Conservation (phyloP, 345 rosid genomes). For the Moricandia arvensis region DNA sequence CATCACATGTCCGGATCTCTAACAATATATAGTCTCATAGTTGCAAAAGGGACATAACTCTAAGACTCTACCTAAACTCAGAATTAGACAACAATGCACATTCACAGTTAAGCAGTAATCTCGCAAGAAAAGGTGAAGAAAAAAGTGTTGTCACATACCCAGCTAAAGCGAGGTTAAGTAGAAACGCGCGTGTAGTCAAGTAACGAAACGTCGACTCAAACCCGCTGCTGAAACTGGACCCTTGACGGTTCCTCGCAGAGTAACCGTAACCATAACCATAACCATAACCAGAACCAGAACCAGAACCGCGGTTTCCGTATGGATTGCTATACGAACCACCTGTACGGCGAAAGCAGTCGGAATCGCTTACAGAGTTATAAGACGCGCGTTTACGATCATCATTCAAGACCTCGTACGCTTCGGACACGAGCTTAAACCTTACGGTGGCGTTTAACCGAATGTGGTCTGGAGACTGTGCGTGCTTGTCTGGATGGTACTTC, state of each 20-base stretch:
- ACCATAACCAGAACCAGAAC: slow-evolving; percentile 13
- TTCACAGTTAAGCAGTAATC: not conserved
- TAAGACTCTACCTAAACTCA: too few relatives aligned
- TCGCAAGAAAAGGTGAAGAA: not conserved
- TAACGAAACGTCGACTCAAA: slow-evolving; percentile 46
- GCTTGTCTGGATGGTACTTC: slow-evolving; percentile 80
- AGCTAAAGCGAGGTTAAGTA: slow-evolving; percentile 61
- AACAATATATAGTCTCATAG: too few relatives aligned
- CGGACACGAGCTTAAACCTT: slow-evolving; percentile 75
- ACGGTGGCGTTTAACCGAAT: slow-evolving; percentile 54
- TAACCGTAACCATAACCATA: slow-evolving; percentile 35
- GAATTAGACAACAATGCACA: too few relatives aligned
- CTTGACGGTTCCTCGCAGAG: slow-evolving; percentile 12
- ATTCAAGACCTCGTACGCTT: slow-evolving; percentile 58
- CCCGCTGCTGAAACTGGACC: slow-evolving; percentile 12
- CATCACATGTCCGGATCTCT: too few relatives aligned
- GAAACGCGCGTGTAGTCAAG: slow-evolving; percentile 69
- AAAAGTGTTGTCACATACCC: slow-evolving; percentile 43
- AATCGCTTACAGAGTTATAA: slow-evolving; percentile 44
- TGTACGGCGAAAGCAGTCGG: slow-evolving; percentile 32
- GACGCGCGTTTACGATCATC: slow-evolving; percentile 68
- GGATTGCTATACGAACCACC: slow-evolving; percentile 26
- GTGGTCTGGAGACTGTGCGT: slow-evolving; percentile 58
- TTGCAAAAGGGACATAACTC: too few relatives aligned
- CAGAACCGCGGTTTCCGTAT: slow-evolving; percentile 11